These are phyloP conservation scores for Xanthoconium separans DNA, from an alignment of 1,284 basidiomycete species.

Conservation along the genomic window DNA sequence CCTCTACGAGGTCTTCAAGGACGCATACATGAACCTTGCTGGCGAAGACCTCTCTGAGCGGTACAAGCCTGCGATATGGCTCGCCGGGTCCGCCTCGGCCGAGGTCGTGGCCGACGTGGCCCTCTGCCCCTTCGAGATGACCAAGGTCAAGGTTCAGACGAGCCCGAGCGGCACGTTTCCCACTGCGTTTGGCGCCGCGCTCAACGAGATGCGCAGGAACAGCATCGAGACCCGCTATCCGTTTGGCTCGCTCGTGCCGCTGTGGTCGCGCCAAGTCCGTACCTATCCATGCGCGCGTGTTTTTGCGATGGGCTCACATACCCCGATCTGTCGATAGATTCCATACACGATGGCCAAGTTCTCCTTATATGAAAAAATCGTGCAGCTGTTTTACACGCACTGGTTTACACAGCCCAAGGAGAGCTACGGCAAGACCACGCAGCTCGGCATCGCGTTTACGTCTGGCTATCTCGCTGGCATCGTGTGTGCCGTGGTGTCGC, in stretches of 20 bases:
- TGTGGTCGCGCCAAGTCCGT: constrained; percentile 79
- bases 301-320: not conserved
- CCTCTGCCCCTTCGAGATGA: constrained; percentile 81
- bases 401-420: constrained; percentile 75
- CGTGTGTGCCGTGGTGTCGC: constrained; percentile 79
- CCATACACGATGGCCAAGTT: constrained; percentile 90
- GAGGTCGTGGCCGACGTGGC: constrained; percentile 95
- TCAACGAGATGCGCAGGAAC: constrained; percentile 61
- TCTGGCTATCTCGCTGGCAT: constrained; percentile 84
- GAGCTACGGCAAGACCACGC: constrained; percentile 65
- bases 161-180: constrained; percentile 73
- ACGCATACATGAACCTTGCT: constrained; percentile 81
- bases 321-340: constrained; percentile 46
- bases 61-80: constrained; percentile 94
- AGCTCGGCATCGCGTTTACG: constrained; percentile 77
- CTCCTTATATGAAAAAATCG: constrained; percentile 83
- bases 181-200: constrained; percentile 65
- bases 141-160: constrained; percentile 85
- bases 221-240: constrained; percentile 73
- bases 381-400: constrained; percentile 72
- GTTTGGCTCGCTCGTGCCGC: constrained; percentile 76
- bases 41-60: constrained; percentile 80
- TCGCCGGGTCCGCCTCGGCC: constrained; percentile 89
- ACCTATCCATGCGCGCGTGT: not conserved
- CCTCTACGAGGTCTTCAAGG: constrained; percentile 96